Conservation (phyloP, 2,329 filamentous ascomycete species). For the Pseudomassariella vexata region DNA sequence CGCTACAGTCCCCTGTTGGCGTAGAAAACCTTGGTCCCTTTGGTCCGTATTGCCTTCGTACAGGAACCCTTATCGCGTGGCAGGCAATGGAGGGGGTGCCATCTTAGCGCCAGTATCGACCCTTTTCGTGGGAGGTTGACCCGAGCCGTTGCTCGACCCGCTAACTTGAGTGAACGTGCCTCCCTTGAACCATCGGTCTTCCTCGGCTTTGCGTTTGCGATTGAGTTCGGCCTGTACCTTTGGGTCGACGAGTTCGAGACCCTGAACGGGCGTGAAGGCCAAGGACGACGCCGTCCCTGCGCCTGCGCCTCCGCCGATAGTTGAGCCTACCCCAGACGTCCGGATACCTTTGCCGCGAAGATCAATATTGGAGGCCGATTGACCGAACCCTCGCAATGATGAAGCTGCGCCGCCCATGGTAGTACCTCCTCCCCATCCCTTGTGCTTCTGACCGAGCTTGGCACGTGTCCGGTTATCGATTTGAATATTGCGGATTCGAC, state of each 20-base stretch:
- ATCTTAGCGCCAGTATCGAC: slow-evolving; percentile 58
- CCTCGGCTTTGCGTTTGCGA: slow-evolving; percentile 87
- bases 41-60: background rate
- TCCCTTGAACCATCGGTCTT: slow-evolving; percentile 94
- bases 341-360: slow-evolving; percentile 75
- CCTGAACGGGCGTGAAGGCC: slow-evolving; percentile 91
- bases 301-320: slow-evolving; percentile 53
- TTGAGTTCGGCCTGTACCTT: slow-evolving; percentile 83
- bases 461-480: slow-evolving; percentile 91
- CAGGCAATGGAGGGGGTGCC: slow-evolving; percentile 21
- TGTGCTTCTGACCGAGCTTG: slow-evolving; percentile 90
- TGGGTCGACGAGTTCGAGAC: slow-evolving; percentile 90
- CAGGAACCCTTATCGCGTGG: slow-evolving; percentile 18
- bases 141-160: slow-evolving; percentile 32
- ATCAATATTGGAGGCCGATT: slow-evolving; percentile 56
- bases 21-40: too few relatives aligned
- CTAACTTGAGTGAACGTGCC: slow-evolving; percentile 93
- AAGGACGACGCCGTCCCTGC: slow-evolving; percentile 79
- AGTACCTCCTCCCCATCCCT: slow-evolving; percentile 81
- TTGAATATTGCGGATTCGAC: slow-evolving; percentile 81
- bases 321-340: slow-evolving; percentile 73
- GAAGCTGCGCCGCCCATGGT: slow-evolving; percentile 65
- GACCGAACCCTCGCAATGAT: slow-evolving; percentile 73
- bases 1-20: too few relatives aligned
- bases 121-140: slow-evolving; percentile 71